A percentile compares a stretch with the other conserved stretches of the same genome.
Evolutionary conservation across 306 rosid genomes (phyloP).

Genomic region (Notholithocarpus densiflorus): DNA sequence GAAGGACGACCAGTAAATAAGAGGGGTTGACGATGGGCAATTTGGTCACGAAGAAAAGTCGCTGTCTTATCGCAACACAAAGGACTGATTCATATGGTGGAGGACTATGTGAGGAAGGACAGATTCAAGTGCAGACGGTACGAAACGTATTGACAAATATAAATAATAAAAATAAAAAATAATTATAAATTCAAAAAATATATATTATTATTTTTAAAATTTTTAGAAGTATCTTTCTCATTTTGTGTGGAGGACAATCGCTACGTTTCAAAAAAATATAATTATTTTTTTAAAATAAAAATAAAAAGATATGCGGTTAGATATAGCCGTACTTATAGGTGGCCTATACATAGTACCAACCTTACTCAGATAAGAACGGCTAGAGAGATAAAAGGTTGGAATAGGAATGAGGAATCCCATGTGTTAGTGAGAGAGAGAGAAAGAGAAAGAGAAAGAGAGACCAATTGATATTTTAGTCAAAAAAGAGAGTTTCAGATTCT

Average conservation of each 20-base stretch:
- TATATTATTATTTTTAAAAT: too few species aligned
- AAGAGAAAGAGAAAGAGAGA: too few species aligned
- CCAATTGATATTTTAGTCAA: conserved; percentile 1
- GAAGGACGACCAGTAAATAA: conserved; percentile 34
- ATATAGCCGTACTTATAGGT: conserved; percentile 75
- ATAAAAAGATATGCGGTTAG: conserved; percentile 8
- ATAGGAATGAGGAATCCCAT: neutral
- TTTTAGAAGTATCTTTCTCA: too few species aligned
- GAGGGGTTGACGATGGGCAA: conserved; percentile 17
- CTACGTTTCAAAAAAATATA: neutral
- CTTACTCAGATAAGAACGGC: conserved; percentile 88
- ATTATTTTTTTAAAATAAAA: neutral
- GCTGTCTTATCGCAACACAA: conserved; percentile 17
- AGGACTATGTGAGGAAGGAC: conserved; percentile 98
- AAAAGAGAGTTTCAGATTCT: conserved; percentile 1
- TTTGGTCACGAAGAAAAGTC: conserved; percentile 4
- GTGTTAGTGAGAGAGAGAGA: neutral
- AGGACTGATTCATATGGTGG: conserved; percentile 56
- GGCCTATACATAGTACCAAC: conserved; percentile 56
- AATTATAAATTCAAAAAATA: neutral
- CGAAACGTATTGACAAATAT: conserved; percentile 34
- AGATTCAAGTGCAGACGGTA: conserved; percentile 78
- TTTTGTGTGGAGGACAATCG: too few species aligned
- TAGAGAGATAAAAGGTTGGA: conserved; percentile 19
- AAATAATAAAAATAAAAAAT: neutral